Conservation (phyloP, 2,329 filamentous ascomycete species). For the Cadophora luteo-olivacea region DNA sequence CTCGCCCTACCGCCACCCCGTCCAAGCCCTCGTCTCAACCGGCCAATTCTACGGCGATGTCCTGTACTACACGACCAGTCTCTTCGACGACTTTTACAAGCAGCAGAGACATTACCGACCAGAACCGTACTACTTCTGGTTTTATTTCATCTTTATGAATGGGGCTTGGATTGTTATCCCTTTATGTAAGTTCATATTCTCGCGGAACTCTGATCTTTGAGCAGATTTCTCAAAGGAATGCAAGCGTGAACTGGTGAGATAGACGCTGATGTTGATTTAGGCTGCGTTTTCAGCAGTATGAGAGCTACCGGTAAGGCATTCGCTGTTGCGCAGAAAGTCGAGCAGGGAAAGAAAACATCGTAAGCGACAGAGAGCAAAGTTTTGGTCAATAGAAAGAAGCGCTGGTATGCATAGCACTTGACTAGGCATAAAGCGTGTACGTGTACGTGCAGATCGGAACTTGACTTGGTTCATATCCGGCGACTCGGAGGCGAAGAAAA, state of each 20-base stretch:
- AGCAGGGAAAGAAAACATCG: constrained; percentile 28
- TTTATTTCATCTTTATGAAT: constrained; percentile 68
- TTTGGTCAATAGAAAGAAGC: no score
- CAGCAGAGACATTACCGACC: constrained; percentile 61
- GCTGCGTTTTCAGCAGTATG: constrained; percentile 38
- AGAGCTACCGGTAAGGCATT: constrained; percentile 38
- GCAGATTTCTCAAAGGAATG: not conserved
- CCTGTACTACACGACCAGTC: constrained; percentile 66
- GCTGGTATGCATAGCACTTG: not conserved
- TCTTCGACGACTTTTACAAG: constrained; percentile 53
- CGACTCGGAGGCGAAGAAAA: no score
- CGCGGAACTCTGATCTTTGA: no score
- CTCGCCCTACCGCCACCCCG: constrained; percentile 54
- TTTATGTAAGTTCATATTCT: constrained; percentile 50
- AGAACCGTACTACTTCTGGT: constrained; percentile 67
- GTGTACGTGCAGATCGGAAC: no score
- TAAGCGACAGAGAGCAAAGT: no score
- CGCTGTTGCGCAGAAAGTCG: constrained; percentile 22
- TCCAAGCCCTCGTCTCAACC: constrained; percentile 51
- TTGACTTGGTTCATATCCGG: no score
- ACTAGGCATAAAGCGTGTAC: no score
- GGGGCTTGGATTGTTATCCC: constrained; percentile 65
- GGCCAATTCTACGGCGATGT: constrained; percentile 56
- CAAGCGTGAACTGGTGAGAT: not conserved
- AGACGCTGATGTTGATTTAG: constrained; percentile 19